Evolutionary conservation across 2,329 filamentous ascomycete species (phyloP).

Genomic region (Tolypocladium capitatum): DNA sequence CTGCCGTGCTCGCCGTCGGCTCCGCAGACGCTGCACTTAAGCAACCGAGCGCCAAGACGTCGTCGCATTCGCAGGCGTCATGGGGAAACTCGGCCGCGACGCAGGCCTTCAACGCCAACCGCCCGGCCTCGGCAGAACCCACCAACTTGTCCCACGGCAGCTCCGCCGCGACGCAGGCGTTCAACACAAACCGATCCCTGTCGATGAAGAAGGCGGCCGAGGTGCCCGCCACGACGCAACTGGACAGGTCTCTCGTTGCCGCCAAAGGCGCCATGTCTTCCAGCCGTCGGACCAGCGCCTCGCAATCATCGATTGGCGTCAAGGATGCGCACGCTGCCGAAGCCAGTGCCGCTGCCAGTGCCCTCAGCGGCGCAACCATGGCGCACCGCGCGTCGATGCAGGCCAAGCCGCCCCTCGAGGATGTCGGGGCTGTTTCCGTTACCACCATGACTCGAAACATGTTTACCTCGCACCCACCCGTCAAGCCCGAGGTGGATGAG

Average conservation of each 20-base stretch:
- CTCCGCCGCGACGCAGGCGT: slow-evolving; percentile 23
- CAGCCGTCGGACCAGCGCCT: slow-evolving; percentile 6
- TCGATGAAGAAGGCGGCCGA: slow-evolving; percentile 12
- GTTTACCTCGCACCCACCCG: slow-evolving; percentile 64
- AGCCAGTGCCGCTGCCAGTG: slow-evolving; percentile 45
- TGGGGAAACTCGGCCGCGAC: slow-evolving; percentile 59
- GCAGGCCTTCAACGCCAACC: slow-evolving; percentile 43
- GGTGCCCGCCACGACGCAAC: slow-evolving; percentile 25
- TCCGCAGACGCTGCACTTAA: slow-evolving; percentile 21
- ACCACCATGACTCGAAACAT: slow-evolving; percentile 60
- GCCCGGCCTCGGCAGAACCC: slow-evolving; percentile 7
- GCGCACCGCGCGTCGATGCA: slow-evolving; percentile 43
- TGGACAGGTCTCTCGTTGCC: slow-evolving; percentile 56
- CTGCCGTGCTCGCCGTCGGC: slow-evolving; percentile 51
- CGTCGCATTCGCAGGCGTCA: slow-evolving; percentile 13
- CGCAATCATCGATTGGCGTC: slow-evolving; percentile 1
- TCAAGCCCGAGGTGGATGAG: slow-evolving; percentile 61
- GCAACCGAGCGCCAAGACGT: slow-evolving; percentile 6
- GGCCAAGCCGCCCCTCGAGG: slow-evolving; percentile 34
- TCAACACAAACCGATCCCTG: slow-evolving; percentile 18
- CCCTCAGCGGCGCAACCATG: slow-evolving; percentile 58
- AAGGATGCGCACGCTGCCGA: slow-evolving; percentile 5
- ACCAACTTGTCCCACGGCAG: slow-evolving; percentile 11
- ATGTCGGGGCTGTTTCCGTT: slow-evolving; percentile 53
- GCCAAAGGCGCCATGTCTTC: slow-evolving; percentile 64